Percentiles rank a stretch among this genome's conserved stretches.
phyloP scores from a whole-genome alignment of 352 stramenopile species.

The Phytophthora megakarya region DNA sequence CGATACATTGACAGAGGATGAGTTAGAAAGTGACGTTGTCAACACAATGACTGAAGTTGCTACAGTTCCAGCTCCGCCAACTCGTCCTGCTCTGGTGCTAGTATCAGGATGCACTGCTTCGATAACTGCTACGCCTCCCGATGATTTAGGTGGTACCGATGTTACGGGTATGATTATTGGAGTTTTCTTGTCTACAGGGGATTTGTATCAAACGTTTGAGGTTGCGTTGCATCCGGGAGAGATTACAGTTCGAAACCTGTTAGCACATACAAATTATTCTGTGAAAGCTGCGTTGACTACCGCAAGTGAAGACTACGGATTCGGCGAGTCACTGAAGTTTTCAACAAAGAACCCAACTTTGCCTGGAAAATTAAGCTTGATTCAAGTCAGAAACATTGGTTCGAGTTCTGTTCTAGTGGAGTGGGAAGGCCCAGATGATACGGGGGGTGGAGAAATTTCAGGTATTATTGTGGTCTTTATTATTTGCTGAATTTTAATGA shows the following conservation, averaged over 20 bases:
- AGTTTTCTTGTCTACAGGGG: constrained; percentile 16
- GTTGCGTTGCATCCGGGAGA: constrained; percentile 1
- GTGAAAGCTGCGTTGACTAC: constrained; percentile 25
- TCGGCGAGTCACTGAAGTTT: constrained; percentile 27
- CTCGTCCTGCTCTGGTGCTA: constrained; percentile 16
- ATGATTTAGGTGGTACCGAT: constrained; percentile 41
- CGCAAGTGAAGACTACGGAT: constrained; percentile 17
- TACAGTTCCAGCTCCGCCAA: constrained; percentile 34
- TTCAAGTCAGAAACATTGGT: constrained; percentile 22
- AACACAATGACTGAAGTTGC: constrained; percentile 31
- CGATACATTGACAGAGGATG: constrained; percentile 30
- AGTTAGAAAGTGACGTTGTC: constrained; percentile 41
- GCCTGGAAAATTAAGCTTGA: constrained; percentile 17
- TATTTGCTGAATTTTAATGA: not conserved
- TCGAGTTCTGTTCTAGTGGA: constrained; percentile 37
- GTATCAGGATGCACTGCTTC: constrained; percentile 26
- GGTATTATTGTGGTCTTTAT: constrained; percentile 26
- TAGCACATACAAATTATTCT: constrained; percentile 40
- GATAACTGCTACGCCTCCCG: constrained; percentile 25
- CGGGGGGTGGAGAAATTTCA: constrained; percentile 44
- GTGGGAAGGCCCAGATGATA: constrained; percentile 44
- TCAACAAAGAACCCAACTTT: constrained; percentile 21
- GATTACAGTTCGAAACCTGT: constrained; percentile 26
- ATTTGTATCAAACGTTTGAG: constrained; percentile 3
- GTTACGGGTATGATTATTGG: constrained; percentile 16